Evolutionary conservation across 306 rosid genomes (phyloP).

Genomic region (Amphicarpaea edgeworthii): DNA sequence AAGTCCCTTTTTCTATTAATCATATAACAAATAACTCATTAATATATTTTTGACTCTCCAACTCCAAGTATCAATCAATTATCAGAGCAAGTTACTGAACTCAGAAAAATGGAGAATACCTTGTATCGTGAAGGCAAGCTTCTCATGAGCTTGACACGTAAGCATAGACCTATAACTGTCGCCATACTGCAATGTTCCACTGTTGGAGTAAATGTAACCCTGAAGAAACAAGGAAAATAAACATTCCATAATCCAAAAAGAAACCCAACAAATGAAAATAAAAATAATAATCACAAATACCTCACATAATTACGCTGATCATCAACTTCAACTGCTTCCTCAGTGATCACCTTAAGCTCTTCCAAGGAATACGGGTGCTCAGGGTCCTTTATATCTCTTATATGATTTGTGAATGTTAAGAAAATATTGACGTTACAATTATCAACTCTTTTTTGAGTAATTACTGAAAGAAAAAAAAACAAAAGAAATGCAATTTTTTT

Average conservation of each 20-base stretch:
- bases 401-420: conserved; percentile 82
- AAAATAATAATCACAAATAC: conserved; percentile 43
- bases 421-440: conserved; percentile 10
- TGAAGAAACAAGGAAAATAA: conserved; percentile 42
- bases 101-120: conserved; percentile 50
- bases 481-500: background rate
- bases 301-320: conserved; percentile 77
- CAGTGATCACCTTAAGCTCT: conserved; percentile 92
- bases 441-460: background rate
- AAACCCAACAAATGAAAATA: background rate
- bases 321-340: conserved; percentile 89
- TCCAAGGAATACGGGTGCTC: conserved; percentile 92
- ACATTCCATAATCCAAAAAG: conserved; percentile 3
- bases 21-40: conserved; percentile 15
- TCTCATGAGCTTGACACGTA: conserved; percentile 88
- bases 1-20: conserved; percentile 21
- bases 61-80: conserved; percentile 19
- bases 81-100: conserved; percentile 1
- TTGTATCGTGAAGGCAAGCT: conserved; percentile 88
- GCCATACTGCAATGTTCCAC: conserved; percentile 99
- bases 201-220: conserved; percentile 95
- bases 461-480: background rate
- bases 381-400: conserved; percentile 95
- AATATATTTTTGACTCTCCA: conserved; percentile 21
- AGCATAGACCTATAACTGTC: conserved; percentile 89